Percentiles rank a stretch among this genome's conserved stretches.
Conservation (phyloP, 2,329 filamentous ascomycete species). For the Cordyceps tenuipes region DNA sequence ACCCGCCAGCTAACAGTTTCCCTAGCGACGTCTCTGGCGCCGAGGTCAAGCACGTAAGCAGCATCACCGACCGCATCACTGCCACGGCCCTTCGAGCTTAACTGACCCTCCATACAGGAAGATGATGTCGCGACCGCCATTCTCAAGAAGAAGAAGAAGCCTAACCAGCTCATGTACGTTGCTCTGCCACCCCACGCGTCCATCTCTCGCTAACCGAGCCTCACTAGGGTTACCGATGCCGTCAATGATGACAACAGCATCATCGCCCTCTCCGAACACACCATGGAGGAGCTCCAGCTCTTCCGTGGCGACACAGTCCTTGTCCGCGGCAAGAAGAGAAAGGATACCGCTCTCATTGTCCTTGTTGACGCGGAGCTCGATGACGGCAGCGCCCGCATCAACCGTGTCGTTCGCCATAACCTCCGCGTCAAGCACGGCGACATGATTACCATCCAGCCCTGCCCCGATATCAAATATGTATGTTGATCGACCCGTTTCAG, state of each 20-base stretch:
- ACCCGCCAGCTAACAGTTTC: conserved; percentile 27
- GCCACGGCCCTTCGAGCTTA: conserved; percentile 12
- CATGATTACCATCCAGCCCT: conserved; percentile 93
- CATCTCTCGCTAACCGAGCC: conserved; percentile 16
- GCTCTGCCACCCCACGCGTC: conserved; percentile 4
- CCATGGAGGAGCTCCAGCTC: conserved; percentile 95
- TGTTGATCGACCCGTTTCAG: conserved; percentile 30
- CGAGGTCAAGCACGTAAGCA: conserved; percentile 71
- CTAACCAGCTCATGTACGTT: conserved; percentile 90
- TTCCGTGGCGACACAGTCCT: conserved; percentile 98
- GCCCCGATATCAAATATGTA: conserved; percentile 99
- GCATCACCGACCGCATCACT: conserved; percentile 16
- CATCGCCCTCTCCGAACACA: conserved; percentile 95
- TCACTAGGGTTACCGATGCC: conserved; percentile 83
- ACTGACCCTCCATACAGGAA: conserved; percentile 47
- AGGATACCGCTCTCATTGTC: conserved; percentile 97
- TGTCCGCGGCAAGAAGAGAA: conserved; percentile 98
- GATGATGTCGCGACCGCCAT: conserved; percentile 94
- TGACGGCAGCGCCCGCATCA: conserved; percentile 93
- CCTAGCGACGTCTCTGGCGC: conserved; percentile 79
- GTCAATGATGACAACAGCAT: conserved; percentile 99
- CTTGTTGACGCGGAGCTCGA: conserved; percentile 96
- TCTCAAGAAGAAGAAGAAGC: conserved; percentile 99
- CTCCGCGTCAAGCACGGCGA: conserved; percentile 97
- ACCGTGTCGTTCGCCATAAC: conserved; percentile 97